Evolutionary conservation across 2,329 filamentous ascomycete genomes (phyloP).

Genomic region (Phialophora chinensis): DNA sequence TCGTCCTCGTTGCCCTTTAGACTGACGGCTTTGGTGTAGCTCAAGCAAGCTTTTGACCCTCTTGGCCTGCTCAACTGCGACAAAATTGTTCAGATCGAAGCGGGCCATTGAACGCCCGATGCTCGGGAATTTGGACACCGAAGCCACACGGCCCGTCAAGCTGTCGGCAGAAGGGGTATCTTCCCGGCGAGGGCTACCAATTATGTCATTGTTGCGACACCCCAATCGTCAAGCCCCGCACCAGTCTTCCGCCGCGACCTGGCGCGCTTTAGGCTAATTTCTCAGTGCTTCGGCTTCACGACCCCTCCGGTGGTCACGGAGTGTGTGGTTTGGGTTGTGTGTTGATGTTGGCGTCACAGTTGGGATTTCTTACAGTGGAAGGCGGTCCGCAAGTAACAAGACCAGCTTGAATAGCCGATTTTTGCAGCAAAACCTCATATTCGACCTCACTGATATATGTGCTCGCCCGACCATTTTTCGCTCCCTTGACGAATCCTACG

Average conservation of each 20-base stretch:
- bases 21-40: constrained; percentile 46
- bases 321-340: neutral
- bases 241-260: constrained; percentile 2
- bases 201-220: neutral
- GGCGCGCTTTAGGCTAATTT: constrained; percentile 20
- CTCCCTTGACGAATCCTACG: neutral
- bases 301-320: constrained; percentile 15
- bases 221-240: constrained; percentile 17
- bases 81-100: constrained; percentile 65
- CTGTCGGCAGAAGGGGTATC: neutral
- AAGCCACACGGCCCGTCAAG: neutral
- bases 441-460: constrained; percentile 8
- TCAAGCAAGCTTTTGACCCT: constrained; percentile 71
- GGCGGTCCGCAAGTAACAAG: constrained; percentile 17
- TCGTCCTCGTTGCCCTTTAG: constrained; percentile 9
- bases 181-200: neutral
- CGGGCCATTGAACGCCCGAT: constrained; percentile 29
- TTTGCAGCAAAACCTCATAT: constrained; percentile 12
- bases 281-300: constrained; percentile 13
- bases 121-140: constrained; percentile 3
- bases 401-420: constrained; percentile 14
- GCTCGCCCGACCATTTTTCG: neutral
- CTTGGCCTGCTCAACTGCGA: constrained; percentile 69
- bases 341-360: neutral
- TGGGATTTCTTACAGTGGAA: constrained; percentile 17